A percentile compares a stretch with the other conserved stretches of the same genome.
Conservation (phyloP, 306 rosid species). For the Cucumis hystrix region DNA sequence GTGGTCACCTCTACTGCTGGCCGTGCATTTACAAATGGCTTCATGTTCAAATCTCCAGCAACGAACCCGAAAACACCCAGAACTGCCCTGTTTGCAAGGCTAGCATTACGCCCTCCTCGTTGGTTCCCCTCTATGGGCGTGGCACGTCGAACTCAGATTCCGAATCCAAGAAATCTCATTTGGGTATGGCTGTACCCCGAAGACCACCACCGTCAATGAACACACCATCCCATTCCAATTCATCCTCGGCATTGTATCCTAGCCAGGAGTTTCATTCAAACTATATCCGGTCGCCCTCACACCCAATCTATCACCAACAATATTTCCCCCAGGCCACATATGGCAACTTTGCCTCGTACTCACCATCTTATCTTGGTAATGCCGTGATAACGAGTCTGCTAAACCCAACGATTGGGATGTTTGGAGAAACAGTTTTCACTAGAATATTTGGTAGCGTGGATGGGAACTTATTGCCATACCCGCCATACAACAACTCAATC, state of each 20-base stretch:
- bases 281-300: conserved; percentile 32
- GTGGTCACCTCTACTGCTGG: conserved; percentile 96
- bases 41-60: conserved; percentile 33
- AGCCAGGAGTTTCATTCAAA: conserved; percentile 32
- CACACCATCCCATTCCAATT: conserved; percentile 17
- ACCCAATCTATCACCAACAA: conserved; percentile 36
- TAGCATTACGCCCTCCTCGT: conserved; percentile 36
- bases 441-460: conserved; percentile 55
- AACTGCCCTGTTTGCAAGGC: conserved; percentile 87
- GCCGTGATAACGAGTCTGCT: conserved; percentile 36
- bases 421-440: conserved; percentile 62
- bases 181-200: conserved; percentile 41
- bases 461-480: conserved; percentile 31
- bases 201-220: conserved; percentile 49
- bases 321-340: conserved; percentile 30
- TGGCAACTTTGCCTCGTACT: conserved; percentile 29
- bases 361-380: conserved; percentile 40
- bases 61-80: conserved; percentile 25
- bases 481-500: conserved; percentile 18
- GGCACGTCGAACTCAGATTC: conserved; percentile 38
- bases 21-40: conserved; percentile 91
- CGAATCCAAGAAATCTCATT: conserved; percentile 32
- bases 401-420: conserved; percentile 56
- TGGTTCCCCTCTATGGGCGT: conserved; percentile 89
- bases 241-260: conserved; percentile 18